Conservation (phyloP, 805 yeast genomes). For the Yarrowia sp. region DNA sequence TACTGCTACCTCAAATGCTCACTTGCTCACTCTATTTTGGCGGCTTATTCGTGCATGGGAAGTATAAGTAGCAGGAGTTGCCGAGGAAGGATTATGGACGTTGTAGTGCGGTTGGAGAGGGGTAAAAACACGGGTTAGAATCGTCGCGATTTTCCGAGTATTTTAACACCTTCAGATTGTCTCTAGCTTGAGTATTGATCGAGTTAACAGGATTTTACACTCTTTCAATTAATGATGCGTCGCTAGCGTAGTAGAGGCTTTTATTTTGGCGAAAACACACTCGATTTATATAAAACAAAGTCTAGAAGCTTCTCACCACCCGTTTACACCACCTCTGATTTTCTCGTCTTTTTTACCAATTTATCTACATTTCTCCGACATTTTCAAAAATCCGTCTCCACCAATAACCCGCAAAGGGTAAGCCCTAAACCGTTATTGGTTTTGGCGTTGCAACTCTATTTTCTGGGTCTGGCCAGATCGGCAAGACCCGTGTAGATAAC, state of each 20-base stretch:
- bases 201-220: neutral
- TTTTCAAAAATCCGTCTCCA: neutral
- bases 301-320: too few species aligned
- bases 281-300: too few species aligned
- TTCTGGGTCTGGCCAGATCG: neutral
- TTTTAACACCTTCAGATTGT: neutral
- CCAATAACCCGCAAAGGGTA: slow-evolving; percentile 2
- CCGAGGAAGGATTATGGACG: neutral
- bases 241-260: neutral
- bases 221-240: neutral
- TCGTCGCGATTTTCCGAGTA: too few species aligned
- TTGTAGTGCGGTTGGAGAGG: too few species aligned
- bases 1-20: too few species aligned
- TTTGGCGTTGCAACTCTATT: slow-evolving; percentile 6
- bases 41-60: slow-evolving; percentile 20
- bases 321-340: neutral
- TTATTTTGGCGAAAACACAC: neutral
- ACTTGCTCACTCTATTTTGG: slow-evolving; percentile 15
- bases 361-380: neutral
- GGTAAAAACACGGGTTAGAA: too few species aligned
- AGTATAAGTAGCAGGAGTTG: slow-evolving; percentile 6
- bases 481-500: neutral
- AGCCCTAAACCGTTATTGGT: slow-evolving; percentile 12
- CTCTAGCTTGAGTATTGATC: neutral
- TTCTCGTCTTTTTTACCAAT: neutral